Base-by-base conservation (phyloP, 805 yeast genomes). In the Middelhovenomyces tepae region DNA sequence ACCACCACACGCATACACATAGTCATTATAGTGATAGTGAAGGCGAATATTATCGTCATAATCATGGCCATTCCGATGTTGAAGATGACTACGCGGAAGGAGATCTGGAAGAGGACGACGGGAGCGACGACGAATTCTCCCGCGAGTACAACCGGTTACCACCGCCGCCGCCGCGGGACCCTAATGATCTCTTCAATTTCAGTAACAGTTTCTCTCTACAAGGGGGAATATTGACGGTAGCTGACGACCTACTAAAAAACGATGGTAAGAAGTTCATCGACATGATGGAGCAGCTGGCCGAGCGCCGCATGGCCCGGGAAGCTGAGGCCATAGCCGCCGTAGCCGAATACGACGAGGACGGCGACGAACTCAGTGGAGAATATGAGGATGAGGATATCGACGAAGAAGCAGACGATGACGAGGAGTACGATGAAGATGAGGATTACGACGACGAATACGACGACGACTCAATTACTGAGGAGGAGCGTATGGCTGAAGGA, bases 241-340 rank as follows among this genome's bases (percentile, higher is more conserved):
- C 94, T 1, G 93, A 84, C 44, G 93, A 84, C 48, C 55, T 86
- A 17, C 64, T 84, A 45, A 73, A 72, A 44, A 78, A 77, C 49
- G 83, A 80, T 41, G 94, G 94, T n/a, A 69, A 70, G 42, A 71
- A 75, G 26, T 82, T 85, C 42, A 68, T 84, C 20, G 78, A 78
- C 42, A 77, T 83, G 68, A 78, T 86, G 73, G 93, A 84, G 53
- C 69, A 74, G 34, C 61, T 82, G 28, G 82, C 85, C 3, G 69
- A 69, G 37, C 66, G 74, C 27, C 58, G 73, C 13, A 46, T 62
- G 50, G 57, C 53, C 6, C 47, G 64, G 13, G 60, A 58, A 33
- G 53, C 49, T 16, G 57, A 51, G 25, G 39, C 50, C 7, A 20
- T 44, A 16, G 37, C 27, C 8, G 35, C 38, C 10, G 33, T 30